Base-by-base conservation (phyloP, 768 basidiomycete species). In the Xerocomellus intermedius region DNA sequence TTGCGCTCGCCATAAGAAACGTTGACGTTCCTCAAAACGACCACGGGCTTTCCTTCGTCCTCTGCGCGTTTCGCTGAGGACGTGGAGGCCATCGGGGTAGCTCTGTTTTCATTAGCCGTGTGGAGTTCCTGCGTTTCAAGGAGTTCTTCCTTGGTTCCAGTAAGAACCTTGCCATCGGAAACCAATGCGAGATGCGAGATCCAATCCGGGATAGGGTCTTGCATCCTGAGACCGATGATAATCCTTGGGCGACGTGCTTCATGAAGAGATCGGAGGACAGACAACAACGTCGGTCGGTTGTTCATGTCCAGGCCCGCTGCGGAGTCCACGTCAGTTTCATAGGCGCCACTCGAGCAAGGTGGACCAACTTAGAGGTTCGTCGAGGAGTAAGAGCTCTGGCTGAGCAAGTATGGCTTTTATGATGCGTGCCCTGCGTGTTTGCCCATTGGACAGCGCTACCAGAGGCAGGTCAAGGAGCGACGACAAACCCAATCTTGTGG, bases 391-490 rank as follows among this genome's bases (percentile, higher is more conserved):
- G 19, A 98, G 66, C 56, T 86, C 80, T 0, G 94, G 92, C 42
- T 80, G 77, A 17, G 70, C 74, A 32, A 98, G 66, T 9, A 98
- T 69, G 0, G 90, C 89, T 59, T 86, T 83, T 9, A 90, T 77
- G 44, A 99, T 89, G 42, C 94, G 76, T 6, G 94, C 94, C 17
- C 92, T 75, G 37, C 95, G 75, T 30, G 87, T 98, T 75, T 99
- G 95, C 0, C 96, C 96, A 64, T 95, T 96, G 58, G 89, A 91
- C 48, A 98, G 69, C 0, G 91, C 91, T 8, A 98, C 78, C 5
- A 91, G 67, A 0, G 96, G 96, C 6, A 96, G 65, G 64, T 94
- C 87, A n/a, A 98, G 74, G 24, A 95, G 71, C 5, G 75, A 60
- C 2, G 69, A 67, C 38, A 98, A 73, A 9, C 79, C 79, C 67